These are phyloP conservation scores for Pichia sporocuriosa DNA, from an alignment of 805 yeast genomes.

Conservation along the genomic window DNA sequence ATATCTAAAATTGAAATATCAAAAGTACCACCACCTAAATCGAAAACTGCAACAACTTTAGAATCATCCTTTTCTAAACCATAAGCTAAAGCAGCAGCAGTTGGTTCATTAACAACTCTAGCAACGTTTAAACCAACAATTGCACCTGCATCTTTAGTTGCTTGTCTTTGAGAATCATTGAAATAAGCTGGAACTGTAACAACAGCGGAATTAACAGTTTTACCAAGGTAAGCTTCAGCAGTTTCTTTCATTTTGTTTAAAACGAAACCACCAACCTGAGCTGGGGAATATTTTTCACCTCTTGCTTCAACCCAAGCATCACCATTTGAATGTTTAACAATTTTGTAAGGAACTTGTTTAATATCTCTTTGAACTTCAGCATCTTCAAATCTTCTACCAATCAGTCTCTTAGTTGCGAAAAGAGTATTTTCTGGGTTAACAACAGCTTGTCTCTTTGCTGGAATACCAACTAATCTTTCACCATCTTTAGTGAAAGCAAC, in stretches of 20 bases:
- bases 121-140: constrained; percentile 89
- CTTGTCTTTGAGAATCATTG: constrained; percentile 89
- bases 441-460: constrained; percentile 73
- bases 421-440: constrained; percentile 73
- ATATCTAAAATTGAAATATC: constrained; percentile 95
- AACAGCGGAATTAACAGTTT: constrained; percentile 81
- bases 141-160: constrained; percentile 96
- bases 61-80: constrained; percentile 73
- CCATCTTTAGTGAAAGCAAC: constrained; percentile 56
- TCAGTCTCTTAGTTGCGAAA: constrained; percentile 74
- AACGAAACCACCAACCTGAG: constrained; percentile 65
- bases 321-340: constrained; percentile 52
- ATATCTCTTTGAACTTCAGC: constrained; percentile 65
- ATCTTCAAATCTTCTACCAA: constrained; percentile 66
- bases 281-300: constrained; percentile 49
- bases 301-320: constrained; percentile 61
- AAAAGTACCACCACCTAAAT: constrained; percentile 98
- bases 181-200: constrained; percentile 88
- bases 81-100: constrained; percentile 92
- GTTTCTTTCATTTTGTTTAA: constrained; percentile 98
- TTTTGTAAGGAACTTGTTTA: constrained; percentile 54
- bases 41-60: constrained; percentile 80
- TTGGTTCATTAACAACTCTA: constrained; percentile 87
- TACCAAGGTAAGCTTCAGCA: constrained; percentile 87
- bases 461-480: constrained; percentile 51